Base-by-base conservation (phyloP, 768 basidiomycete genomes). In the Suillus plorans region DNA sequence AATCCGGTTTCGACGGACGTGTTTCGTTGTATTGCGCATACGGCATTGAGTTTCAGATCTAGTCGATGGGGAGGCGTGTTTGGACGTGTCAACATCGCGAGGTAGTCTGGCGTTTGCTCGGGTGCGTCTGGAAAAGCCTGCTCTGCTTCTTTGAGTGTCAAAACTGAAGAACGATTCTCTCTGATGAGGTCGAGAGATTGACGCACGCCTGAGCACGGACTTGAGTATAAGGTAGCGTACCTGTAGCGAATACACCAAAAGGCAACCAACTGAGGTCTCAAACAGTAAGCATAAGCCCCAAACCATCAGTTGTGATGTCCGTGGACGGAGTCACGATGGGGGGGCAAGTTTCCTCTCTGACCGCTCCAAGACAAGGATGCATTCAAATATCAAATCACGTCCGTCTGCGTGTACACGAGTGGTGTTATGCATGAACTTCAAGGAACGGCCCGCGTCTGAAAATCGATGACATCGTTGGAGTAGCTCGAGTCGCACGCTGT, bases 171-270 rank as follows among this genome's bases (percentile, higher is more conserved):
- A n/a, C n/a, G n/a, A n/a, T n/a, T n/a, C n/a, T n/a, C n/a, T n/a
- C n/a, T n/a, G n/a, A n/a, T n/a, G n/a, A n/a, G n/a, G n/a, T n/a
- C 31, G 31, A 5, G 31, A 31, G 31, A 31, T 31, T 31, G 31
- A 31, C 31, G 31, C 31, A 31, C 31, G 5, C 31, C 5, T 31
- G 31, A 31, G 22, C 4, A 25, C 49, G 18, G 84, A 78, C 50
- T 85, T 85, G 81, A 94, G 95, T 20, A 89, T 95, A 66, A 99
- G 88, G 77, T 92, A 99, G 58, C 95, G 90, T 1, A 95, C 92
- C 79, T 98, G 96, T 16, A 97, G 86, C 37, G 88, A 89, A 78
- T 97, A 99, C 16, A 88, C 89, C 7, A 2, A 45, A 28, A 50
- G 25, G 50, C 14, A 28, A 28, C 22, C 22, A 50, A 50, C 50